A percentile compares a stretch with the other conserved stretches of the same genome.
phyloP scores from a whole-genome alignment of 768 basidiomycete species.

The Calocera cornea region DNA sequence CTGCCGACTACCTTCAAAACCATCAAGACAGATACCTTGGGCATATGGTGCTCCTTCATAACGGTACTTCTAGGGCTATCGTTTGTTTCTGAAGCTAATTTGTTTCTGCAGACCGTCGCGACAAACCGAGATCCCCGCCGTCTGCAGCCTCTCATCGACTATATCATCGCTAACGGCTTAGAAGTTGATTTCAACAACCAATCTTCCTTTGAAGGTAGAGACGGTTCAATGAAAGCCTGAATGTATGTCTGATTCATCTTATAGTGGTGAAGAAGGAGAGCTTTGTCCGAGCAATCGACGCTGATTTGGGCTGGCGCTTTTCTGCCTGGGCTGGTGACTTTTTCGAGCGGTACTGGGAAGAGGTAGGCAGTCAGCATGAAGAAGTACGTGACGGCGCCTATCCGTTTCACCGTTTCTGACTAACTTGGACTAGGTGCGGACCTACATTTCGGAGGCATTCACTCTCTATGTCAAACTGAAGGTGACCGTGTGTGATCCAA shows the following conservation, averaged over 20 bases:
- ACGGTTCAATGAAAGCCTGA: neutral
- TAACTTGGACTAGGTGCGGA: conserved; percentile 53
- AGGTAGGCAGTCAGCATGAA: conserved; percentile 64
- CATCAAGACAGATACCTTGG: conserved; percentile 69
- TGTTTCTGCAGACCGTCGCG: conserved; percentile 49
- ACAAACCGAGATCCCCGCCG: conserved; percentile 72
- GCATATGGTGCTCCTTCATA: conserved; percentile 65
- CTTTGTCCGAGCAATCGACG: conserved; percentile 55
- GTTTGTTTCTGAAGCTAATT: neutral
- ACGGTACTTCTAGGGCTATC: conserved; percentile 36
- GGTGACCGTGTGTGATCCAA: conserved; percentile 26
- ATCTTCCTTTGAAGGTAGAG: conserved; percentile 54
- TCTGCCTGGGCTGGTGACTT: conserved; percentile 59
- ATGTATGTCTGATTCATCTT: neutral
- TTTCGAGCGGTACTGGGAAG: conserved; percentile 52
- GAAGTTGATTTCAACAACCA: conserved; percentile 66
- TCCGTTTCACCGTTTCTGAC: no score
- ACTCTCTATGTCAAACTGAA: conserved; percentile 59
- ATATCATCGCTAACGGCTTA: conserved; percentile 48
- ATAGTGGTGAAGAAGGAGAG: conserved; percentile 49
- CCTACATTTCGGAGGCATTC: conserved; percentile 61
- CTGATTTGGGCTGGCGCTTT: conserved; percentile 70
- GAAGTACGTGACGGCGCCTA: conserved; percentile 34
- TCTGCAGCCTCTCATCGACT: conserved; percentile 64
- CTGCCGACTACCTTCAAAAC: conserved; percentile 52